These are phyloP conservation scores for Pisolithus orientalis DNA, from an alignment of 768 basidiomycete species.

Conservation along the genomic window DNA sequence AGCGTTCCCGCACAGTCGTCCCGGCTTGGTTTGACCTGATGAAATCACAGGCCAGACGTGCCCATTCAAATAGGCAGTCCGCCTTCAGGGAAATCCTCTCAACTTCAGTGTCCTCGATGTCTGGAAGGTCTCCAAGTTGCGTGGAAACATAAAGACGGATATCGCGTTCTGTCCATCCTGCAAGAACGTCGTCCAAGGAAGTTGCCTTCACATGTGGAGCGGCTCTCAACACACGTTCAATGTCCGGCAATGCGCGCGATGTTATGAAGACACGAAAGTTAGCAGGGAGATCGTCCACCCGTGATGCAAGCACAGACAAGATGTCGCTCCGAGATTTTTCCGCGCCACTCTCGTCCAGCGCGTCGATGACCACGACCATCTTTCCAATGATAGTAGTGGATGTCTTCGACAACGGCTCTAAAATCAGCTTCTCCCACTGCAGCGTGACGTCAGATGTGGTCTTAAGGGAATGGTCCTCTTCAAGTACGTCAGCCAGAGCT, in stretches of 20 bases:
- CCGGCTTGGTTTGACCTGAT: background rate
- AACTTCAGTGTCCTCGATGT: background rate
- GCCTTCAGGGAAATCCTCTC: conserved; percentile 5
- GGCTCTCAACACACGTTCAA: conserved; percentile 6
- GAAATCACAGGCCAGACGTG: conserved; percentile 9
- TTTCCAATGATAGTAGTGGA: conserved; percentile 8
- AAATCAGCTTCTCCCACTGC: conserved; percentile 17
- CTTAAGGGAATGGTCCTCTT: background rate
- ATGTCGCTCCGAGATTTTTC: conserved; percentile 5
- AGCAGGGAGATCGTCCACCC: conserved; percentile 34
- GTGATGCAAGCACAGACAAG: conserved; percentile 28
- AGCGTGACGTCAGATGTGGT: background rate
- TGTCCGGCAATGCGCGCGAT: conserved; percentile 25
- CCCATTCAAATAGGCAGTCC: conserved; percentile 19
- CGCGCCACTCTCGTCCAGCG: conserved; percentile 13
- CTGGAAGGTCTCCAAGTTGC: background rate
- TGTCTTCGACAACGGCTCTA: conserved; percentile 6
- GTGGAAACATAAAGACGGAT: background rate
- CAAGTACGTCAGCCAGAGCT: background rate
- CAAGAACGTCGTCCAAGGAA: background rate
- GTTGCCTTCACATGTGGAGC: background rate
- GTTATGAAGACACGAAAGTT: conserved; percentile 33
- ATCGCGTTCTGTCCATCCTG: background rate
- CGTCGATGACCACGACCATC: conserved; percentile 22
- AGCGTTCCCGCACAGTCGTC: background rate